These are phyloP conservation scores for Mucor indicus DNA, from an alignment of 371 early-diverging fungal genomes.

Conservation along the genomic window DNA sequence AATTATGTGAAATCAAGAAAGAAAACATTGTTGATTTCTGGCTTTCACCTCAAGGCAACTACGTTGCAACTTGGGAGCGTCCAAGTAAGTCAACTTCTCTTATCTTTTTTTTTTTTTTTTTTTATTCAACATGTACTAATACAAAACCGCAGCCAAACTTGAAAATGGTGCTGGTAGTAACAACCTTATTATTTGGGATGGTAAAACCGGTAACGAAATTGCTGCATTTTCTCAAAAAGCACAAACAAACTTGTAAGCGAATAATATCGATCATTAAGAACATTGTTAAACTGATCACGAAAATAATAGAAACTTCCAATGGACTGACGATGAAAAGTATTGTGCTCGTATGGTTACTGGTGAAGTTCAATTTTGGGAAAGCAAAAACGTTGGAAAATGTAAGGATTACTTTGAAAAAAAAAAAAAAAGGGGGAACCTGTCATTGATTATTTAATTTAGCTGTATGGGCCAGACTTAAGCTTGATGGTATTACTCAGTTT, in stretches of 20 bases:
- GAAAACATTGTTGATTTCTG: constrained; percentile 78
- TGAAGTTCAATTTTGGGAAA: constrained; percentile 88
- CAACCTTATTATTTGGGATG: constrained; percentile 81
- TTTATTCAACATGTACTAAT: neutral
- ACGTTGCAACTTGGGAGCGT: constrained; percentile 86
- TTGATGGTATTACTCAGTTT: constrained; percentile 80
- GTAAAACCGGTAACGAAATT: constrained; percentile 65
- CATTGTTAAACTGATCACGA: neutral
- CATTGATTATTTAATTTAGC: constrained; percentile 8
- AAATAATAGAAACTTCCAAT: constrained; percentile 78
- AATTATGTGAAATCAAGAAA: constrained; percentile 63
- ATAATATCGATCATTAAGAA: neutral
- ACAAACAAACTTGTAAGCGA: constrained; percentile 61
- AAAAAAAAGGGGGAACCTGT: neutral
- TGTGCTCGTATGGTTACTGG: constrained; percentile 83
- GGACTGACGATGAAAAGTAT: constrained; percentile 89
- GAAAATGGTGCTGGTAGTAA: constrained; percentile 64
- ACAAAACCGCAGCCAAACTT: constrained; percentile 54
- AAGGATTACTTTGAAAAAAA: constrained; percentile 18
- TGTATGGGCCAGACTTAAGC: constrained; percentile 61
- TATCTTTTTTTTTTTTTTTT: neutral
- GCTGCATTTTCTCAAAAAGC: constrained; percentile 81
- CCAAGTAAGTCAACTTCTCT: constrained; percentile 51
- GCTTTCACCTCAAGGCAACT: constrained; percentile 90
- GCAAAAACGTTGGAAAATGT: constrained; percentile 62